phyloP scores from a whole-genome alignment of 495 filamentous ascomycete genomes.

The Penicillium dipodomyicola region DNA sequence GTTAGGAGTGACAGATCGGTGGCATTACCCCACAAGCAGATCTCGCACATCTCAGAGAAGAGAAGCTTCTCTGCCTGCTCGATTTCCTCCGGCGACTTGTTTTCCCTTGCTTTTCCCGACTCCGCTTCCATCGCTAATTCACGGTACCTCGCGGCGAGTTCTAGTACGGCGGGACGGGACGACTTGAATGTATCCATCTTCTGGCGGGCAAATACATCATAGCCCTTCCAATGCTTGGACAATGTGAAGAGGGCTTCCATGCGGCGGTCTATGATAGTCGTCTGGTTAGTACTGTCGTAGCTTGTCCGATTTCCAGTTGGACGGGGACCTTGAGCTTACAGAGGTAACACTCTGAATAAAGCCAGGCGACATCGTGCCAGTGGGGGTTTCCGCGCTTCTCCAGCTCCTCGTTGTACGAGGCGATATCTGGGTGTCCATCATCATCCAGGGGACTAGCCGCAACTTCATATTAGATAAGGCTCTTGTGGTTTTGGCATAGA shows the following conservation, averaged over 20 bases:
- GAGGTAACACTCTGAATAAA: conserved; percentile 91
- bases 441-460: conserved; percentile 68
- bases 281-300: conserved; percentile 17
- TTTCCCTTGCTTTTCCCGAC: conserved; percentile 29
- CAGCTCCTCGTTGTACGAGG: conserved; percentile 84
- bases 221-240: conserved; percentile 81
- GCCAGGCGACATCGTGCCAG: conserved; percentile 85
- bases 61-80: conserved; percentile 71
- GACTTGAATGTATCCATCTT: conserved; percentile 93
- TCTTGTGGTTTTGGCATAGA: neutral
- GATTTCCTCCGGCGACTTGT: conserved; percentile 46
- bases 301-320: neutral
- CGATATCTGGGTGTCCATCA: conserved; percentile 75
- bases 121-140: conserved; percentile 59
- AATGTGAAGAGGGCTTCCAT: conserved; percentile 72
- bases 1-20: conserved; percentile 92
- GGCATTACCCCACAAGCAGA: conserved; percentile 97
- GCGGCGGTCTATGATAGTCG: conserved; percentile 54
- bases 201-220: conserved; percentile 88
- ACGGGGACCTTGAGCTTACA: conserved; percentile 57
- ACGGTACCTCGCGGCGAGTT: conserved; percentile 75
- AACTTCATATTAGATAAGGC: neutral
- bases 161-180: conserved; percentile 85
- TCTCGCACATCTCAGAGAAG: conserved; percentile 93
- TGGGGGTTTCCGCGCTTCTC: conserved; percentile 66